These are phyloP conservation scores for Hypomyces rosellus DNA, from an alignment of 2,329 filamentous ascomycete species.

Conservation along the genomic window DNA sequence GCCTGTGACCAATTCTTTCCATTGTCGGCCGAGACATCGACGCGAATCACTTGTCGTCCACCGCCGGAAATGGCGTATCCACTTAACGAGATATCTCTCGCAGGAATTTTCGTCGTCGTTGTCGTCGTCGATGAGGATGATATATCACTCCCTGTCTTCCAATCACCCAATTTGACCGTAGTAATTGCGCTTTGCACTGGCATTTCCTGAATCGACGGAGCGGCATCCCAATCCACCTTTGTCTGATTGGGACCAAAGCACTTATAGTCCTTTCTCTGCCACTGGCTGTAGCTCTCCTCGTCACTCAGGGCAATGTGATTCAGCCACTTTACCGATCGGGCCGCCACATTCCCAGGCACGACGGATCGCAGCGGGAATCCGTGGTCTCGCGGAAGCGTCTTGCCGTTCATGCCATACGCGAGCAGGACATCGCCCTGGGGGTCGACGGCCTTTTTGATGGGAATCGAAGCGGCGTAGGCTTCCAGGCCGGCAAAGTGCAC, in stretches of 20 bases:
- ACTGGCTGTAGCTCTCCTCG: slow-evolving; percentile 59
- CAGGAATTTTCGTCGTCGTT: not conserved
- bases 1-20: slow-evolving; percentile 61
- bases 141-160: slow-evolving; percentile 13
- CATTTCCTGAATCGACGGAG: slow-evolving; percentile 61
- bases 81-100: slow-evolving; percentile 35
- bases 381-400: slow-evolving; percentile 56
- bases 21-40: slow-evolving; percentile 59
- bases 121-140: not conserved
- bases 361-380: slow-evolving; percentile 58
- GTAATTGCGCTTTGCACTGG: slow-evolving; percentile 64
- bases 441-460: slow-evolving; percentile 51
- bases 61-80: slow-evolving; percentile 66
- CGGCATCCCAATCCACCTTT: slow-evolving; percentile 55
- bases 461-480: slow-evolving; percentile 57
- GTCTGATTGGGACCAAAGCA: slow-evolving; percentile 59
- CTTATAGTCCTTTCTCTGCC: slow-evolving; percentile 64
- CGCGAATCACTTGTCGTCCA: slow-evolving; percentile 58
- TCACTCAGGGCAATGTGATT: slow-evolving; percentile 57
- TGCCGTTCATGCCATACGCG: slow-evolving; percentile 62
- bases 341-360: slow-evolving; percentile 60
- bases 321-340: slow-evolving; percentile 64
- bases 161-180: slow-evolving; percentile 36
- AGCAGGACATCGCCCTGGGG: slow-evolving; percentile 58
- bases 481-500: slow-evolving; percentile 54